These are phyloP conservation scores for Gaultheria prostrata DNA, from an alignment of 148 eudicot species.

Conservation along the genomic window DNA sequence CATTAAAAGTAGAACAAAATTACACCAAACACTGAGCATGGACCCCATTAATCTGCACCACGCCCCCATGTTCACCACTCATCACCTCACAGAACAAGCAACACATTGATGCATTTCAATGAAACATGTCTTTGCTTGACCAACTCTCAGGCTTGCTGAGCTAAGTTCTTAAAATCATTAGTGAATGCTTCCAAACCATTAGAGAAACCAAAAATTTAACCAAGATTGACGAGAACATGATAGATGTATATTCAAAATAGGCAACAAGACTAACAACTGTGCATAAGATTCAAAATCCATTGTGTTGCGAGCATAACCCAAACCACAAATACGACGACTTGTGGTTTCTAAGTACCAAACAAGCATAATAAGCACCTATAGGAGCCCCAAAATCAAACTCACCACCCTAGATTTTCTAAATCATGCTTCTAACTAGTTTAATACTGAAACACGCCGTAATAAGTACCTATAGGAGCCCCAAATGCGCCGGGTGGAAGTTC, in stretches of 20 bases:
- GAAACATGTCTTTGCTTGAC: background rate
- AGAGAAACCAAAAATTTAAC: conserved; percentile 6
- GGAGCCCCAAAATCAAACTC: background rate
- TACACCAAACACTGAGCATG: background rate
- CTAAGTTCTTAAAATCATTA: background rate
- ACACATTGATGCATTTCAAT: background rate
- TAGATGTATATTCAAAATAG: background rate
- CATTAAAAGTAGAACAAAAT: background rate
- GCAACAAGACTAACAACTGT: background rate
- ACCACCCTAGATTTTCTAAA: background rate
- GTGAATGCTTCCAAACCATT: background rate
- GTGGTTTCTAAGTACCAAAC: background rate
- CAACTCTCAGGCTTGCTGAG: background rate
- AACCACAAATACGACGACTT: background rate
- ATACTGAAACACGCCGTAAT: background rate
- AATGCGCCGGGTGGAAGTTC: conserved; percentile 51
- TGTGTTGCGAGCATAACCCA: background rate
- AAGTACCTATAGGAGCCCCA: conserved; percentile 42
- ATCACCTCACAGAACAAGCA: background rate
- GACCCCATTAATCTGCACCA: background rate
- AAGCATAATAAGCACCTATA: conserved; percentile 1
- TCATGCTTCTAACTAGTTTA: background rate
- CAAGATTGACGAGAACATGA: background rate
- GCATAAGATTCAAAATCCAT: background rate
- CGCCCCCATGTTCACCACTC: background rate